phyloP scores from a whole-genome alignment of 1,284 basidiomycete genomes.

The Papiliotrema terrestris region DNA sequence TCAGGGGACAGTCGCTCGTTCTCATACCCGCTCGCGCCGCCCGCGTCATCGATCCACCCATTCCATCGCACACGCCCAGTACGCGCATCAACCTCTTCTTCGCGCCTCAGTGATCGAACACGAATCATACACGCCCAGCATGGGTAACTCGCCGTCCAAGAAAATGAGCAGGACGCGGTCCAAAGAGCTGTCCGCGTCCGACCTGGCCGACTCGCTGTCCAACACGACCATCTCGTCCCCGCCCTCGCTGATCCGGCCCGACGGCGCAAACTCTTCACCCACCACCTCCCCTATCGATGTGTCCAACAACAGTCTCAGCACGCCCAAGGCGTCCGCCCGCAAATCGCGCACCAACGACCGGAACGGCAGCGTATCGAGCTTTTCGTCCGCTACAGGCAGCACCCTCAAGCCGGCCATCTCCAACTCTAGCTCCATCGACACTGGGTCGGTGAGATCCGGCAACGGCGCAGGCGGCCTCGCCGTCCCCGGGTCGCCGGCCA shows the following conservation, averaged over 20 bases:
- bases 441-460: conserved; percentile 13
- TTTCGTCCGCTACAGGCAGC: conserved; percentile 14
- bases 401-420: conserved; percentile 3
- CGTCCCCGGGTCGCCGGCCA: conserved; percentile 12
- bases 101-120: no score
- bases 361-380: conserved; percentile 18
- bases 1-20: no score
- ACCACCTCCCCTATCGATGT: conserved; percentile 18
- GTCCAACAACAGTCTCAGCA: conserved; percentile 3
- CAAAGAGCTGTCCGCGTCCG: conserved; percentile 46
- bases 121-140: conserved; percentile 11
- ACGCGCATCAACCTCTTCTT: no score
- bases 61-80: no score
- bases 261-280: background rate
- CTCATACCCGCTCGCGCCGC: no score
- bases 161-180: conserved; percentile 51
- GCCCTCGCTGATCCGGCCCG: background rate
- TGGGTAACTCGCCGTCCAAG: conserved; percentile 50
- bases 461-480: background rate
- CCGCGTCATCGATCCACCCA: no score
- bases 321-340: conserved; percentile 9
- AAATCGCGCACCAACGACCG: conserved; percentile 8
- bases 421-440: conserved; percentile 11
- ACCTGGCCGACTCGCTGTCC: conserved; percentile 41
- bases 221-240: conserved; percentile 26